Evolutionary conservation across 305 asterid genomes (phyloP).

Genomic region (Striga hermonthica): DNA sequence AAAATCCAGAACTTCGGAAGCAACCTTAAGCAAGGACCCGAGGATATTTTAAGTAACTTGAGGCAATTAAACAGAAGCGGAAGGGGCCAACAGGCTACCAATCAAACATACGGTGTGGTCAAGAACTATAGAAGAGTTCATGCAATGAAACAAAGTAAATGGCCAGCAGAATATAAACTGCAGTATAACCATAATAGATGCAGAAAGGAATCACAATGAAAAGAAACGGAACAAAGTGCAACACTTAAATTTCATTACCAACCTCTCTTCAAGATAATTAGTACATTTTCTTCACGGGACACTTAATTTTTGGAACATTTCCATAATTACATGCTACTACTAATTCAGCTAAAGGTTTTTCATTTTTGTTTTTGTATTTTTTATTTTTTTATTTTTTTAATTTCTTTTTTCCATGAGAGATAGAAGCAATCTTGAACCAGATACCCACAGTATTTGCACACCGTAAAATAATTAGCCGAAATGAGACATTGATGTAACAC

Average conservation of each 20-base stretch:
- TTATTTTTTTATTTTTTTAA: not conserved
- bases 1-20: not conserved
- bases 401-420: slow-evolving; percentile 2
- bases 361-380: no score
- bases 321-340: slow-evolving; percentile 14
- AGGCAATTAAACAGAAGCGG: not conserved
- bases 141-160: not conserved
- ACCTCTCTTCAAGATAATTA: not conserved
- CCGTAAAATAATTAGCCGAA: slow-evolving; percentile 3
- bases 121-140: no score
- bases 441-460: not conserved
- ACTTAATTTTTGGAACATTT: no score
- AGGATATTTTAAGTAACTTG: not conserved
- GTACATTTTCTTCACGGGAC: not conserved
- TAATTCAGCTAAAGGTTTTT: slow-evolving; percentile 18
- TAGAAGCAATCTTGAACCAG: not conserved
- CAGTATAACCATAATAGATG: not conserved
- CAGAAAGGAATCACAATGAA: not conserved
- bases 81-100: not conserved
- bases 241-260: slow-evolving; percentile 1
- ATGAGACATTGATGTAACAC: slow-evolving; percentile 18
- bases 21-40: not conserved
- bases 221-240: slow-evolving; percentile 2
- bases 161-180: not conserved
- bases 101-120: no score